Evolutionary conservation across 129 eudicot genomes (phyloP).

Genomic region (Tagetes patula): DNA sequence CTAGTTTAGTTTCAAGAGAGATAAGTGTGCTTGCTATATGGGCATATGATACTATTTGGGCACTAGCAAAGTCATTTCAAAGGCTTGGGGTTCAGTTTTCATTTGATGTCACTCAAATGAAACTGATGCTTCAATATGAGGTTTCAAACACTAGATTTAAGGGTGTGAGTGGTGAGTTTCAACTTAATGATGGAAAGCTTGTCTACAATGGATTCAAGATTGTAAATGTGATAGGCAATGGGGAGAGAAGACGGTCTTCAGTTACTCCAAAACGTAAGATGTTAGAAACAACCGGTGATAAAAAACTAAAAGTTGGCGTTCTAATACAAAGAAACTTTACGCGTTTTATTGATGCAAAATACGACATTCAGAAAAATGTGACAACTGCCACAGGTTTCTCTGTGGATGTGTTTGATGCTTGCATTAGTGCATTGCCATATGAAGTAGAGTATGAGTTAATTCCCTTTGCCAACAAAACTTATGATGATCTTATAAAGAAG

Average conservation of each 20-base stretch:
- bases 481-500: conserved; percentile 41
- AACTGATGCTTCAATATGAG: neutral
- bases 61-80: conserved; percentile 10
- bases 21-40: conserved; percentile 23
- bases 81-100: conserved; percentile 8
- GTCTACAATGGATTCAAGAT: conserved; percentile 32
- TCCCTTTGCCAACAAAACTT: conserved; percentile 28
- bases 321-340: conserved; percentile 27
- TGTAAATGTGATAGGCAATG: conserved; percentile 43
- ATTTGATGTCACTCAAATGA: neutral
- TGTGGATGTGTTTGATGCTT: conserved; percentile 48
- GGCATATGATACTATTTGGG: conserved; percentile 7
- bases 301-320: conserved; percentile 36
- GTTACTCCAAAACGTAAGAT: conserved; percentile 37
- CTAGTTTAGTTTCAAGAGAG: conserved; percentile 4
- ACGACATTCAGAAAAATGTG: conserved; percentile 20
- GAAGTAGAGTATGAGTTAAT: conserved; percentile 32
- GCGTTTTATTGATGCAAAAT: conserved; percentile 27
- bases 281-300: conserved; percentile 11
- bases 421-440: conserved; percentile 31
- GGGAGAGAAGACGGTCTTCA: conserved; percentile 29
- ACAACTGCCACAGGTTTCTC: conserved; percentile 38
- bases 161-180: conserved; percentile 62
- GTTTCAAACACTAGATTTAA: conserved; percentile 26
- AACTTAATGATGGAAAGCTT: conserved; percentile 31